Conservation (phyloP, 202 grass and related monocot genomes). For the Schoenoplectus triqueter region DNA sequence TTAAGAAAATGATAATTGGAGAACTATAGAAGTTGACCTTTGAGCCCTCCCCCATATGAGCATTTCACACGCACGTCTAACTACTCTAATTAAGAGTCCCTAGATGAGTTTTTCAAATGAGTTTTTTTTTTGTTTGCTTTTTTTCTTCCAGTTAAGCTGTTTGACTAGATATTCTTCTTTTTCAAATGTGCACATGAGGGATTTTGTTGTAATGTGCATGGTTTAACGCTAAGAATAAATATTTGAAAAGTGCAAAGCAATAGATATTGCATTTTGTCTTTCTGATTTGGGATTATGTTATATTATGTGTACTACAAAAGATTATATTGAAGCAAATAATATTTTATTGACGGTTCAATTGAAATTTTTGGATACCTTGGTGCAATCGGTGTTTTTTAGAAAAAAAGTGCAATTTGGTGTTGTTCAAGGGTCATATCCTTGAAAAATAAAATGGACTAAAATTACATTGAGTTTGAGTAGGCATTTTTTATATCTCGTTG, state of each 20-base stretch:
- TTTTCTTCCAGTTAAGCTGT: background rate
- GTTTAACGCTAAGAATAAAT: background rate
- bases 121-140: background rate
- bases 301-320: background rate
- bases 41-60: background rate
- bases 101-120: background rate
- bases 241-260: background rate
- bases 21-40: background rate
- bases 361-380: background rate
- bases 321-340: background rate
- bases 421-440: background rate
- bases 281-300: slow-evolving; percentile 8
- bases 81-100: too few species aligned
- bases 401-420: background rate
- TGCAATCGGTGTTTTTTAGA: too few species aligned
- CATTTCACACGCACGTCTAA: too few species aligned
- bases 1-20: slow-evolving; percentile 11
- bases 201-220: background rate
- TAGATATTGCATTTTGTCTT: background rate
- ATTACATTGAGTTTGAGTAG: slow-evolving; percentile 19
- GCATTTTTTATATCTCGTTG: background rate
- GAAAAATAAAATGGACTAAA: background rate
- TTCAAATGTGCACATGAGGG: background rate
- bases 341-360: background rate
- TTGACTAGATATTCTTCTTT: background rate